Conservation (phyloP, 2,329 filamentous ascomycete genomes). For the Fusarium piperis region DNA sequence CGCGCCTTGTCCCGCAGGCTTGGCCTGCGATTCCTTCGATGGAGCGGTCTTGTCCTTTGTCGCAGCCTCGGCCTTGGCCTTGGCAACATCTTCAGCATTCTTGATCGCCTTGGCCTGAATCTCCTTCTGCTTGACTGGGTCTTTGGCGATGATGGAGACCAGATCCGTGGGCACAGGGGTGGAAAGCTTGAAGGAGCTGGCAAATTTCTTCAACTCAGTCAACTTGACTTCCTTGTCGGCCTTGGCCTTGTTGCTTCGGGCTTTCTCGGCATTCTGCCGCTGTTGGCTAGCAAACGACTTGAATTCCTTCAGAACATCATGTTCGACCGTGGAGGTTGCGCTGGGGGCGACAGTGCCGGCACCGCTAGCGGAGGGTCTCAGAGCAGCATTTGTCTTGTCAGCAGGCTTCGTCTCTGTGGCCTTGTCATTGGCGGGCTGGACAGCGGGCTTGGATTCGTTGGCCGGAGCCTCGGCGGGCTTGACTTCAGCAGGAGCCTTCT, state of each 20-base stretch:
- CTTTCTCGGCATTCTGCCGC: conserved; percentile 65
- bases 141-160: conserved; percentile 95
- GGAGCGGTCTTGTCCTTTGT: conserved; percentile 55
- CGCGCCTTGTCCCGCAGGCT: conserved; percentile 41
- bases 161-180: conserved; percentile 92
- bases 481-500: conserved; percentile 41
- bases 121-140: conserved; percentile 91
- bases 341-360: conserved; percentile 58
- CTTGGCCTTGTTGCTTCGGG: conserved; percentile 66
- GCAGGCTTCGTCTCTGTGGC: conserved; percentile 43
- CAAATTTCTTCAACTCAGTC: conserved; percentile 95
- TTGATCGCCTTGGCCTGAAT: conserved; percentile 89
- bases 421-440: conserved; percentile 47
- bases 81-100: conserved; percentile 72
- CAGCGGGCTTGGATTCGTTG: conserved; percentile 45
- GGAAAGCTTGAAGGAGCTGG: conserved; percentile 90
- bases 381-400: conserved; percentile 35
- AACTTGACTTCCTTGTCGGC: conserved; percentile 91
- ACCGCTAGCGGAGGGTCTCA: conserved; percentile 49
- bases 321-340: conserved; percentile 69
- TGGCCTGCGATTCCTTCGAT: conserved; percentile 58
- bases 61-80: conserved; percentile 61
- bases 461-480: conserved; percentile 39
- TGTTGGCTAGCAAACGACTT: conserved; percentile 70
- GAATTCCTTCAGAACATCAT: conserved; percentile 70